Evolutionary conservation across 495 filamentous ascomycete genomes (phyloP), one percentile per base, ranked within the genome.

Genomic region (Chaetomium fimeti): DNA sequence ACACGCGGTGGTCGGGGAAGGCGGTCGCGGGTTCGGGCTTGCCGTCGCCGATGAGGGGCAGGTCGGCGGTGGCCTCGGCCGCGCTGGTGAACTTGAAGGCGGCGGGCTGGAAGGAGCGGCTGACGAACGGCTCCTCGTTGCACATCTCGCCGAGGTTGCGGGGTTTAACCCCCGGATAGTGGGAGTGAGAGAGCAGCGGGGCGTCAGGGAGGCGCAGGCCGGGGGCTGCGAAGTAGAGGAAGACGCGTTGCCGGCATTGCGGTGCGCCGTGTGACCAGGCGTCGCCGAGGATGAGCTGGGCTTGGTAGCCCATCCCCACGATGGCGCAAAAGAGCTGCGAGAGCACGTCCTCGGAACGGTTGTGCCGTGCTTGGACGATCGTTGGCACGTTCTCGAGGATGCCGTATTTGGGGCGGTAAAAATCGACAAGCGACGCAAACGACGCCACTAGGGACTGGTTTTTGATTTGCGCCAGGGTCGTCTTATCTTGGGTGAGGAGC

Each of bases 401-500:
- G 16, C 84, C 88, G 70, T 89, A 91, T 28, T 84, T 80, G 0
- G 90, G 90, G 0, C 86, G 80, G 66, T 89, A 92, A 16, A 91
- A 78, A 62, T 92, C 90, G 5, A 92, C 76, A 62, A 82, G 90
- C 0, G 90, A 79, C 5, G 86, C 84, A n/a, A 91, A 88, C 0
- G 88, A 88, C 0, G 89, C 88, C 3, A 92, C 81, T 48, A 91
- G 77, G 0, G 88, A 91, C 25, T 85, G 85, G 71, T 93, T 90
- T 54, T 82, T 80, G 25, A 87, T 68, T 74, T 75, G 81, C 53
- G 28, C 72, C 63, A 67, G 69, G 6, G 75, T 79, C 67, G 63
- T 78, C 64, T 78, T 85, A 61, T 83, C 71, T 0, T 45, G 32
- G n/a, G 91, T 90, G 0, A 87, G 70, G 0, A 66, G 56, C 2